A percentile compares a stretch with the other conserved stretches of the same genome.
These are phyloP conservation scores for Ophiocordyceps camponoti-leonardi DNA, from an alignment of 2,329 filamentous ascomycete genomes.

Conservation along the genomic window DNA sequence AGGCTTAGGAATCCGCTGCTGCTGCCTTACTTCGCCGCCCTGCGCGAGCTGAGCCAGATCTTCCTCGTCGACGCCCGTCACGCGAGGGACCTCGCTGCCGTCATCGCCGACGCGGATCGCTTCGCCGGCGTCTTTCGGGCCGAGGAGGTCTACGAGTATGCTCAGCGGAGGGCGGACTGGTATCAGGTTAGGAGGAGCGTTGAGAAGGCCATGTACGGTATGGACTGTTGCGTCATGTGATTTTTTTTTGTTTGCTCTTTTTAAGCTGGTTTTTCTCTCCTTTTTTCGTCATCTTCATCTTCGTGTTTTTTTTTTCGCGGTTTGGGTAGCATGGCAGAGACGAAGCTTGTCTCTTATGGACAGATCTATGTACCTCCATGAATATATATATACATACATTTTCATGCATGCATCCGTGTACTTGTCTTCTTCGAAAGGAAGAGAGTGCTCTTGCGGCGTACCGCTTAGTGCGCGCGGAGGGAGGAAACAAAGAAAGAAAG, in stretches of 20 bases:
- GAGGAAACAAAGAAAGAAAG: neutral
- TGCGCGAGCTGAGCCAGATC: slow-evolving; percentile 86
- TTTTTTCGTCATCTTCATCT: neutral
- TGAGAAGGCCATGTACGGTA: slow-evolving; percentile 92
- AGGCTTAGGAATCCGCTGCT: slow-evolving; percentile 63
- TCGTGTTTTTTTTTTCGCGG: neutral
- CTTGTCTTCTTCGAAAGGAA: too few relatives aligned
- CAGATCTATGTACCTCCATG: too few relatives aligned
- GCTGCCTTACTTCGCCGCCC: slow-evolving; percentile 75
- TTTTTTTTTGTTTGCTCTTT: neutral
- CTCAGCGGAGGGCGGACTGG: slow-evolving; percentile 87
- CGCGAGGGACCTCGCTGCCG: slow-evolving; percentile 84
- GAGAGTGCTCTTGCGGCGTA: too few relatives aligned
- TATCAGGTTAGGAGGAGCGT: slow-evolving; percentile 76
- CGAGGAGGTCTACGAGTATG: slow-evolving; percentile 96
- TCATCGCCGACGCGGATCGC: slow-evolving; percentile 80
- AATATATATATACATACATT: neutral
- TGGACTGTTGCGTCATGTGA: slow-evolving; percentile 79
- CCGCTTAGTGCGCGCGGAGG: too few relatives aligned
- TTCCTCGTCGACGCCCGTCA: slow-evolving; percentile 75
- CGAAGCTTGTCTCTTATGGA: neutral
- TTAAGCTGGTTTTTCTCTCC: neutral
- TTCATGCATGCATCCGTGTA: neutral
- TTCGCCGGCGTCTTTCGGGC: slow-evolving; percentile 87
- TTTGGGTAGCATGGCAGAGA: too few relatives aligned